Base-by-base conservation (phyloP, 2,329 filamentous ascomycete species). In the Penicillium frequentans region DNA sequence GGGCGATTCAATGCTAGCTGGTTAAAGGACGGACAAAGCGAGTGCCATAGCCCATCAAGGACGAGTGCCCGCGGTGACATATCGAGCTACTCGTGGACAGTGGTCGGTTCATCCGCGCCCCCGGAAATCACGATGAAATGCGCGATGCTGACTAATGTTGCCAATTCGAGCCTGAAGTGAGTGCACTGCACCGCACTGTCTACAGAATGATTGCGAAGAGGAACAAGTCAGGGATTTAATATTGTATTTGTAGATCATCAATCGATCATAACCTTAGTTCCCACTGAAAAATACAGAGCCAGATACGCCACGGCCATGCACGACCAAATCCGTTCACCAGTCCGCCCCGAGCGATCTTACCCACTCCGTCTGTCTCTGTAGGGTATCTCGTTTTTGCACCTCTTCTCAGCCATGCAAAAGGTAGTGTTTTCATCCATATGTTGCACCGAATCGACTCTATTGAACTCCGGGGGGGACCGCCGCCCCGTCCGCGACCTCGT, bases 271-370 rank as follows among this genome's bases (percentile, higher is more conserved):
- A 60, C 55, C 67, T 68, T 62, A 66, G 53, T 62, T 70, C 64
- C 70, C 66, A 65, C 66, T 42, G 37, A 51, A 68, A 64, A 69
- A 66, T 64, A 70, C 64, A 68, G 64, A 73, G 68, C 72, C 69
- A 70, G 66, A 70, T 74, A 72, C 73, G 73, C 73, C 73, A 69
- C 65, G 67, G 69, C 70, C 68, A 75, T 75, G 72, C 72, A 73
- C 64, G 64, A 71, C 64, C 64, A 71, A 58, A 70, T 56, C 61
- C 63, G 62, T 56, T 65, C 64, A 68, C 61, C 56, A 60, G 64
- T 67, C 64, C 57, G 61, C 59, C 46, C 63, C 61, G 62, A 69
- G 65, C 67, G 59, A 69, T 64, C 62, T 59, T 59, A 64, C 61
- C 61, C 59, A 57, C 63, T 61, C 54, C 55, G 59, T 64, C 60